A percentile compares a stretch with the other conserved stretches of the same genome.
phyloP scores from a whole-genome alignment of 345 rosid species.

The Clarkia xantiana region DNA sequence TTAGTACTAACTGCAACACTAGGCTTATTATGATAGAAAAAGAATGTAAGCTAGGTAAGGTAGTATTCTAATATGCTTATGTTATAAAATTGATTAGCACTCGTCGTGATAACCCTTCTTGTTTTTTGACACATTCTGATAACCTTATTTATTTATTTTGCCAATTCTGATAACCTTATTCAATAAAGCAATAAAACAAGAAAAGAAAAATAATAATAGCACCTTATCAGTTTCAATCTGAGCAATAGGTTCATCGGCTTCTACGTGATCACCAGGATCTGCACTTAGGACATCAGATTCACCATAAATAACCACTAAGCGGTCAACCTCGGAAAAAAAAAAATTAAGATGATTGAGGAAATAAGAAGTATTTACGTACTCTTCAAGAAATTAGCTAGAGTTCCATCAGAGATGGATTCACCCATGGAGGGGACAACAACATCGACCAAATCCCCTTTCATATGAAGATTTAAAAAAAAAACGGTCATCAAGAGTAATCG shows the following conservation, averaged over 20 bases:
- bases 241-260: constrained; percentile 79
- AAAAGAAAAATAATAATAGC: neutral
- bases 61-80: too few relatives aligned
- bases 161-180: too few relatives aligned
- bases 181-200: neutral
- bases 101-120: too few relatives aligned
- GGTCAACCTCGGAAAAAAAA: neutral
- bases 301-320: neutral
- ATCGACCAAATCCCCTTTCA: constrained; percentile 45
- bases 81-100: too few relatives aligned
- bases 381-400: constrained; percentile 54
- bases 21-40: neutral
- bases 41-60: neutral
- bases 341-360: neutral
- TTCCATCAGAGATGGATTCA: constrained; percentile 81
- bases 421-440: constrained; percentile 84
- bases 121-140: too few relatives aligned
- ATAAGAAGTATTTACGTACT: constrained; percentile 23
- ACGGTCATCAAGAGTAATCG: too few relatives aligned
- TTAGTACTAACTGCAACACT: too few relatives aligned
- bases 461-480: constrained; percentile 1
- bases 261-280: constrained; percentile 94
- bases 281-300: constrained; percentile 4
- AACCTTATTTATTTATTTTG: too few relatives aligned
- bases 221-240: constrained; percentile 99